phyloP scores from a whole-genome alignment of 208 protist species.

The Trypanosoma scelopori region DNA sequence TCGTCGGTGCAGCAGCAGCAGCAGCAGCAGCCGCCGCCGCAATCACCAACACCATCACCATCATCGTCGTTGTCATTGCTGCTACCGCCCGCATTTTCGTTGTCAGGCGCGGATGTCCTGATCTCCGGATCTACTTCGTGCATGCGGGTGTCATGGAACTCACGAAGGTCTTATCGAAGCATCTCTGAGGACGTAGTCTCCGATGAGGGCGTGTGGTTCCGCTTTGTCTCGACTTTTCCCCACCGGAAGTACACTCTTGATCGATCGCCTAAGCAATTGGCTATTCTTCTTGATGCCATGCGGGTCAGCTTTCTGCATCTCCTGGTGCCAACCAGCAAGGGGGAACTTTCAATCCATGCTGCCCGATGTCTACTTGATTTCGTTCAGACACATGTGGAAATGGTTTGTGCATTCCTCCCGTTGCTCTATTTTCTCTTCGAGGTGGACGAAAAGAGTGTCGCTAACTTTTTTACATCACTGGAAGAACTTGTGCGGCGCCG shows the following conservation, averaged over 20 bases:
- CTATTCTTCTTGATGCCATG: constrained; percentile 31
- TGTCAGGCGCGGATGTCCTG: constrained; percentile 9
- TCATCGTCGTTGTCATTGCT: too few relatives aligned
- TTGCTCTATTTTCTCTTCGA: constrained; percentile 51
- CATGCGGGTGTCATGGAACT: constrained; percentile 17
- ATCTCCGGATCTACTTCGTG: constrained; percentile 6
- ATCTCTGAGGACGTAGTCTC: not conserved
- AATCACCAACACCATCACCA: too few relatives aligned
- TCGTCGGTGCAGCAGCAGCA: too few relatives aligned
- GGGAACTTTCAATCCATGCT: constrained; percentile 9
- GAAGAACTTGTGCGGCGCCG: constrained; percentile 31
- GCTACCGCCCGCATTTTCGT: too few relatives aligned
- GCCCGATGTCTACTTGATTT: constrained; percentile 30
- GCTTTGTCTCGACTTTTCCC: constrained; percentile 22
- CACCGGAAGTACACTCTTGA: constrained; percentile 35
- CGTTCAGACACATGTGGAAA: constrained; percentile 22
- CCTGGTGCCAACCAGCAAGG: constrained; percentile 26
- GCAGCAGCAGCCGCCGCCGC: too few relatives aligned
- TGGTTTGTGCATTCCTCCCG: constrained; percentile 34
- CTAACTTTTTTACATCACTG: constrained; percentile 30
- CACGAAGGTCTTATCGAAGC: not conserved
- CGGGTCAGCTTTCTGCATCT: constrained; percentile 46
- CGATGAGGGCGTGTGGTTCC: constrained; percentile 10
- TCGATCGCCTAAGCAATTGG: constrained; percentile 28
- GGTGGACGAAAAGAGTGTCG: constrained; percentile 23